A percentile compares a stretch with the other conserved stretches of the same genome.
Conservation (phyloP, 2,329 filamentous ascomycete species). For the Hypoxylon sp. region DNA sequence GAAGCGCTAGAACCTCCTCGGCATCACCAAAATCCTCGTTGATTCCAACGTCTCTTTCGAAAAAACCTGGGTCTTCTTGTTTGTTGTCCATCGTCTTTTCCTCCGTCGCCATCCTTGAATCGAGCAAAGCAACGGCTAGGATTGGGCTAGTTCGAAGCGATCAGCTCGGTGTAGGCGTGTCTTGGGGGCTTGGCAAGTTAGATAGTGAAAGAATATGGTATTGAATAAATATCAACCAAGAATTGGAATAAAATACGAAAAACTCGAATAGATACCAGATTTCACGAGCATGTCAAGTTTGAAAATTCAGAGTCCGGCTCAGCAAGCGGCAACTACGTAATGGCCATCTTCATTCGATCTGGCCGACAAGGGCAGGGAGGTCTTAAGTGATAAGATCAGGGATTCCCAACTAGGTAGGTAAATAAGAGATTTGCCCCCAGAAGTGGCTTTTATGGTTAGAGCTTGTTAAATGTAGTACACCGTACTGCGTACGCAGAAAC, state of each 20-base stretch:
- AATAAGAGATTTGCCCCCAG: slow-evolving; percentile 17
- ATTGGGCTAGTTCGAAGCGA: slow-evolving; percentile 2
- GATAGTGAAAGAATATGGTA: slow-evolving; percentile 3
- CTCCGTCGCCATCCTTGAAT: slow-evolving; percentile 22
- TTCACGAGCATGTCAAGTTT: slow-evolving; percentile 11
- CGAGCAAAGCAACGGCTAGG: neutral
- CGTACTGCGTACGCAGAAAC: neutral
- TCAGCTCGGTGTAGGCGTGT: neutral
- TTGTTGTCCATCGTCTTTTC: slow-evolving; percentile 15
- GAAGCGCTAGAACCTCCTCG: slow-evolving; percentile 67
- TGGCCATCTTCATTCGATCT: slow-evolving; percentile 22
- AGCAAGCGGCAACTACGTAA: slow-evolving; percentile 34
- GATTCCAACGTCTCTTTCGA: slow-evolving; percentile 33
- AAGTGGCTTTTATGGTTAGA: slow-evolving; percentile 16
- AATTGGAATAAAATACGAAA: neutral
- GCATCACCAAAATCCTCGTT: slow-evolving; percentile 37
- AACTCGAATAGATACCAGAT: slow-evolving; percentile 1
- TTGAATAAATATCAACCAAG: slow-evolving; percentile 5
- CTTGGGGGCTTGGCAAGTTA: neutral
- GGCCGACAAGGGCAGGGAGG: slow-evolving; percentile 6
- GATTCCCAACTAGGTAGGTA: slow-evolving; percentile 36
- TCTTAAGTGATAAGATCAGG: slow-evolving; percentile 25
- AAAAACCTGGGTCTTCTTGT: slow-evolving; percentile 19
- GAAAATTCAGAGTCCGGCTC: neutral
- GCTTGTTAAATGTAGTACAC: slow-evolving; percentile 18